A percentile compares a stretch with the other conserved stretches of the same genome.
These are phyloP conservation scores for Fraxinus americana DNA, from an alignment of 257 asterid genomes.

Conservation along the genomic window DNA sequence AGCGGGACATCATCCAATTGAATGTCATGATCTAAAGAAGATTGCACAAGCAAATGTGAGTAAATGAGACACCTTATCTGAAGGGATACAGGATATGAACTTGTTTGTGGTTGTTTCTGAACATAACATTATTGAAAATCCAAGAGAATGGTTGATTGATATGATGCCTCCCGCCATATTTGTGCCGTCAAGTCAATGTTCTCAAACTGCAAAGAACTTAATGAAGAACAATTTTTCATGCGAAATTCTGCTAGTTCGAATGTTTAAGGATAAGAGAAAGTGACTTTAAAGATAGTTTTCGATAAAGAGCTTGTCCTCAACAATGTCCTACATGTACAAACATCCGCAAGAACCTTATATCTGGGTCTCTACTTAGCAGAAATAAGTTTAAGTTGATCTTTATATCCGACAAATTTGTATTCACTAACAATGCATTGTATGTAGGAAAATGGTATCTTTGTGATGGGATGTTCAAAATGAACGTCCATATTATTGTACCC, in stretches of 20 bases:
- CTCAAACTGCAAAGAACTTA: not conserved
- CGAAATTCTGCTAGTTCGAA: not conserved
- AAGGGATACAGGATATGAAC: no score
- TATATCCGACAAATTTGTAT: no score
- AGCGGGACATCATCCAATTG: no score
- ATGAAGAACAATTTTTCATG: not conserved
- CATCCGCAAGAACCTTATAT: not conserved
- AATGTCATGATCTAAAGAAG: no score
- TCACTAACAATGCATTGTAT: no score
- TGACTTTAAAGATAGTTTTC: not conserved
- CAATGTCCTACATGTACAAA: not conserved
- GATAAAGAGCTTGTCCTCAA: not conserved
- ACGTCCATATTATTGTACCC: not conserved
- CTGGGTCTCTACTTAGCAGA: not conserved
- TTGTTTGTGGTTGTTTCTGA: no score
- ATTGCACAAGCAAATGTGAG: no score
- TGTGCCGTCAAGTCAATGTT: not conserved
- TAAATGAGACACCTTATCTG: no score
- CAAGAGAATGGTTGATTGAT: not conserved
- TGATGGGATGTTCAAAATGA: not conserved
- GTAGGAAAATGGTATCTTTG: no score
- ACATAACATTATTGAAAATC: not conserved
- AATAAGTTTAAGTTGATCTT: no score
- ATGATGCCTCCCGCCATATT: not conserved
- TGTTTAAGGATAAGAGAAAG: conserved; percentile 3